Conservation (phyloP, 208 protist genomes). For the Acanthamoeba healyi region DNA sequence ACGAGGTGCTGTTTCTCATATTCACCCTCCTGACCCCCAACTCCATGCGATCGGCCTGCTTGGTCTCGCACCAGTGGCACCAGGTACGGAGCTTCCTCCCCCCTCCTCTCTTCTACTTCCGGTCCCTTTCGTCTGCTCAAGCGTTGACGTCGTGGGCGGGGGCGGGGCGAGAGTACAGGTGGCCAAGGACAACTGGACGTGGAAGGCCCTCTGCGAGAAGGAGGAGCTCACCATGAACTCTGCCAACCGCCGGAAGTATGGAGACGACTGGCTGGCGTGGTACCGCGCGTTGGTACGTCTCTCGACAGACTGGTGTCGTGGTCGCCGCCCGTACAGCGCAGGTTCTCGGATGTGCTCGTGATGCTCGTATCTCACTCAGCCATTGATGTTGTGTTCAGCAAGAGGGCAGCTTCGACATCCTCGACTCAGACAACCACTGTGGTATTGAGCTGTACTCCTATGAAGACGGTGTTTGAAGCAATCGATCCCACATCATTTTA, state of each 20-base stretch:
- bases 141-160: too few relatives aligned
- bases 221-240: not conserved
- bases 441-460: not conserved
- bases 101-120: not conserved
- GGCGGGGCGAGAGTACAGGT: not conserved
- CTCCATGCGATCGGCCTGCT: not conserved
- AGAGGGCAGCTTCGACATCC: slow-evolving; percentile 32
- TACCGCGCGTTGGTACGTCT: not conserved
- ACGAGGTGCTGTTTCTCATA: slow-evolving; percentile 10
- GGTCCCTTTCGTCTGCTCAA: too few relatives aligned
- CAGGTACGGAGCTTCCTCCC: not conserved
- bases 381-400: not conserved
- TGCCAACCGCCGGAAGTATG: slow-evolving; percentile 8
- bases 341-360: too few relatives aligned
- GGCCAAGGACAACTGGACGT: slow-evolving; percentile 35
- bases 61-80: slow-evolving; percentile 29
- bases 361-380: not conserved
- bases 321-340: too few relatives aligned
- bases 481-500: too few relatives aligned
- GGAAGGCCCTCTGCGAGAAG: not conserved
- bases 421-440: not conserved
- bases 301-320: too few relatives aligned
- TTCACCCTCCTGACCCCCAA: not conserved
- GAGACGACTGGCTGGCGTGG: slow-evolving; percentile 13
- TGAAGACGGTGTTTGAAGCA: too few relatives aligned